Evolutionary conservation across 257 asterid species (phyloP).

Genomic region (Solanum peruvianum): DNA sequence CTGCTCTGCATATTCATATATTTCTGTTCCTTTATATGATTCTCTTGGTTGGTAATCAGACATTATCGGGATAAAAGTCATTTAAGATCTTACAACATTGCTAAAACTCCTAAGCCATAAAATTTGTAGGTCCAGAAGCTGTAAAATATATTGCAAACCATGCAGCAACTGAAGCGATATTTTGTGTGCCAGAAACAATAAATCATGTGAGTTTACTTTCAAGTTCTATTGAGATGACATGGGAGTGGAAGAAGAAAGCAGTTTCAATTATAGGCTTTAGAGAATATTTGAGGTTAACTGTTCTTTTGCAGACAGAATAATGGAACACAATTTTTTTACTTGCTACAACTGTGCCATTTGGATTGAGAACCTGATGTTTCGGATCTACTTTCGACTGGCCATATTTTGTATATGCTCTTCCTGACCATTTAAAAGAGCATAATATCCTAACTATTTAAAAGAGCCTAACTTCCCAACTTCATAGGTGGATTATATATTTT

Average conservation of each 20-base stretch:
- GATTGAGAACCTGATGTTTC: neutral
- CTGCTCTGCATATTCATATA: constrained; percentile 56
- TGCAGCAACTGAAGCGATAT: constrained; percentile 44
- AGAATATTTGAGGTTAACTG: neutral
- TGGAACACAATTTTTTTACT: neutral
- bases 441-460: neutral
- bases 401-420: neutral
- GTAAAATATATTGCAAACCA: constrained; percentile 56
- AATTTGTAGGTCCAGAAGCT: constrained; percentile 58
- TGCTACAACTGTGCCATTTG: neutral
- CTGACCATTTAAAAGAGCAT: neutral
- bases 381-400: neutral
- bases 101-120: neutral
- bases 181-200: constrained; percentile 43
- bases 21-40: constrained; percentile 63
- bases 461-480: neutral
- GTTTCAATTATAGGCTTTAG: neutral
- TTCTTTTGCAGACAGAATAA: neutral
- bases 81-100: neutral
- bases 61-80: neutral
- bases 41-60: constrained; percentile 41
- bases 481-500: neutral
- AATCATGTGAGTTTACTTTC: constrained; percentile 27
- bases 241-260: neutral
- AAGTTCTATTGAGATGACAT: neutral